These are phyloP conservation scores for Magnaporthiopsis poae DNA, from an alignment of 2,329 filamentous ascomycete genomes.

Conservation along the genomic window DNA sequence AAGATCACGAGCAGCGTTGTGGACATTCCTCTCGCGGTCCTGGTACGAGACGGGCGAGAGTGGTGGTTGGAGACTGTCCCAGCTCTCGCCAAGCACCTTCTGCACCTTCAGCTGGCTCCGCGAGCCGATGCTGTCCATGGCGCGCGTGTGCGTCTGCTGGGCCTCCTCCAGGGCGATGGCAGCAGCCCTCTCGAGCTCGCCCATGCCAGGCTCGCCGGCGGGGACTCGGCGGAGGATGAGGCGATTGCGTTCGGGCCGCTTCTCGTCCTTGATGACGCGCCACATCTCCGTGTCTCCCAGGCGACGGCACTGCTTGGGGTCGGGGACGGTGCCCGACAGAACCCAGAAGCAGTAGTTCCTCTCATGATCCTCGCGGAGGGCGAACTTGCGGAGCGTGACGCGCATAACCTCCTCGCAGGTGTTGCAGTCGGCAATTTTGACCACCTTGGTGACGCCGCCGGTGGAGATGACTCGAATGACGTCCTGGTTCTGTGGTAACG, in stretches of 20 bases:
- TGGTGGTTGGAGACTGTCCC: slow-evolving; percentile 71
- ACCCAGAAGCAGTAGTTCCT: slow-evolving; percentile 97
- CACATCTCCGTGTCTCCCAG: slow-evolving; percentile 81
- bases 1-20: slow-evolving; percentile 47
- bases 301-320: slow-evolving; percentile 69
- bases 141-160: slow-evolving; percentile 59
- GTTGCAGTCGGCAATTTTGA: slow-evolving; percentile 85
- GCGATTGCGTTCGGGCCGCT: slow-evolving; percentile 75
- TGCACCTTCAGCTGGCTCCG: slow-evolving; percentile 80
- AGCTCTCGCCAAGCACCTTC: slow-evolving; percentile 77
- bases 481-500: slow-evolving; percentile 73
- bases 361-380: slow-evolving; percentile 79
- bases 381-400: slow-evolving; percentile 78
- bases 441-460: slow-evolving; percentile 80
- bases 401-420: slow-evolving; percentile 88
- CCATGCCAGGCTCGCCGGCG: slow-evolving; percentile 74
- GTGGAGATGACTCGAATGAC: slow-evolving; percentile 90
- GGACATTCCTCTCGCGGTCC: slow-evolving; percentile 59
- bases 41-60: slow-evolving; percentile 70
- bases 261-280: slow-evolving; percentile 79
- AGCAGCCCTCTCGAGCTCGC: slow-evolving; percentile 78
- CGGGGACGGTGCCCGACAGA: slow-evolving; percentile 72
- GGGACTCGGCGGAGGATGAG: slow-evolving; percentile 89
- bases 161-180: slow-evolving; percentile 83
- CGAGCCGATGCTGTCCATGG: slow-evolving; percentile 56